phyloP scores from a whole-genome alignment of 2,329 filamentous ascomycete genomes.

The Pyrenophora tritici-repentis region DNA sequence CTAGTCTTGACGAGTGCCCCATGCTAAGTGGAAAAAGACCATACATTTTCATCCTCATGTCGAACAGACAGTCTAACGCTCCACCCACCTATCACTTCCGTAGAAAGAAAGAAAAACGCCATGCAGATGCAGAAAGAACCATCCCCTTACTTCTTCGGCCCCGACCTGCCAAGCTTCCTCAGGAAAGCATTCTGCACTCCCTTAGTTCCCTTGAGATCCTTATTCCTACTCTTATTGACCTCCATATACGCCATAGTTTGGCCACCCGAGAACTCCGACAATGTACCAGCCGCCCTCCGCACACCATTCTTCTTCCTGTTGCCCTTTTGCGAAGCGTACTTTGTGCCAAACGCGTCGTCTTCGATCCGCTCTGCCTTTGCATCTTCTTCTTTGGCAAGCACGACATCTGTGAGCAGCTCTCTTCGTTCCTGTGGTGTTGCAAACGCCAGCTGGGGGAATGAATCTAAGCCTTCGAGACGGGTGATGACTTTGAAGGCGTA shows the following conservation, averaged over 20 bases:
- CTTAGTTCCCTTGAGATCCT: constrained; percentile 50
- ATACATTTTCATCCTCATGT: too few relatives aligned
- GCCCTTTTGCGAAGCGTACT: constrained; percentile 45
- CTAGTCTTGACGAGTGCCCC: too few relatives aligned
- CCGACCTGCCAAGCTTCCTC: constrained; percentile 46
- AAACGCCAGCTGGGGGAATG: constrained; percentile 80
- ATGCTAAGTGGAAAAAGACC: too few relatives aligned
- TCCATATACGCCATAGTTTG: constrained; percentile 89
- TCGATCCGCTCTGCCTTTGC: constrained; percentile 72
- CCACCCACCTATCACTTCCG: too few relatives aligned
- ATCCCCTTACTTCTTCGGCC: constrained; percentile 7
- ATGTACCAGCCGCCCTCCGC: constrained; percentile 79
- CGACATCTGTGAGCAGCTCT: constrained; percentile 84
- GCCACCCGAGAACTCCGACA: constrained; percentile 85
- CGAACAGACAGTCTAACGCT: too few relatives aligned
- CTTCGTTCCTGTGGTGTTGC: constrained; percentile 77
- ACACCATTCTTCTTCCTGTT: constrained; percentile 64
- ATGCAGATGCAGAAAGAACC: too few relatives aligned
- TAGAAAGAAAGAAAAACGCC: too few relatives aligned
- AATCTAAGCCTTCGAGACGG: constrained; percentile 86
- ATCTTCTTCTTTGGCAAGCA: constrained; percentile 78
- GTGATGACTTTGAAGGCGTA: constrained; percentile 99
- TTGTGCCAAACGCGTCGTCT: constrained; percentile 68
- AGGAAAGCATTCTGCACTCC: constrained; percentile 52
- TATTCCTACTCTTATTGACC: constrained; percentile 54